Evolutionary conservation across 1,284 basidiomycete species (phyloP).

Genomic region (Ceratobasidium sp.): DNA sequence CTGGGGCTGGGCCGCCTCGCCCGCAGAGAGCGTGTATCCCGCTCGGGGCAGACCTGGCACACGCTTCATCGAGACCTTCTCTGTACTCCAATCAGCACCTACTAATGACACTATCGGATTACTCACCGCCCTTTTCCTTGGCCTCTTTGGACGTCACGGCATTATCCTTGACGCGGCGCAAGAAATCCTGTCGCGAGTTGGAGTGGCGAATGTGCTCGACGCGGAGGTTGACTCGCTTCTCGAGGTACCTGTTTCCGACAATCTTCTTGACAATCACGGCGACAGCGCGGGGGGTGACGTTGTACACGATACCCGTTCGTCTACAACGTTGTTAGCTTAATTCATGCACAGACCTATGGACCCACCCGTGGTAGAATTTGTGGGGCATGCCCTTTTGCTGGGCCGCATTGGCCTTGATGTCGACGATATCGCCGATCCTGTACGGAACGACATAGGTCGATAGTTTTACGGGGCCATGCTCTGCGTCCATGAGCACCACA

Average conservation of each 20-base stretch:
- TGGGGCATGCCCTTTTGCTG: constrained; percentile 99
- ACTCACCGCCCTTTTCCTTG: constrained; percentile 87
- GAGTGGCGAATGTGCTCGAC: constrained; percentile 99
- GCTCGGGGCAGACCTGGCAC: constrained; percentile 85
- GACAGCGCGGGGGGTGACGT: constrained; percentile 93
- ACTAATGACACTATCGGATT: constrained; percentile 19
- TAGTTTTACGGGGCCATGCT: constrained; percentile 89
- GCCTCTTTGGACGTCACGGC: constrained; percentile 84
- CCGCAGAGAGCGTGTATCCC: constrained; percentile 75
- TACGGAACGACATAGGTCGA: constrained; percentile 94
- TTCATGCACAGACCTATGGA: background rate
- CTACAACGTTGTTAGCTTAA: constrained; percentile 51
- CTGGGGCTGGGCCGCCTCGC: constrained; percentile 86
- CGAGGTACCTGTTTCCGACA: constrained; percentile 98
- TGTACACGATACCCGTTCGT: constrained; percentile 98
- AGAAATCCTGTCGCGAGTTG: constrained; percentile 98
- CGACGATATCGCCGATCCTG: constrained; percentile 97
- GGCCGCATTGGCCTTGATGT: constrained; percentile 99
- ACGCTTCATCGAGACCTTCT: constrained; percentile 86
- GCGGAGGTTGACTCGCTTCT: constrained; percentile 99
- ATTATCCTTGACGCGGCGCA: constrained; percentile 95
- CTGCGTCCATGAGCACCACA: constrained; percentile 55
- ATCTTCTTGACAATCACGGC: constrained; percentile 99
- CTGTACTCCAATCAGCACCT: constrained; percentile 54
- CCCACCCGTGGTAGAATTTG: constrained; percentile 91